Evolutionary conservation across 768 basidiomycete species (phyloP).

Genomic region (Brasilioporus rufonigricans): DNA sequence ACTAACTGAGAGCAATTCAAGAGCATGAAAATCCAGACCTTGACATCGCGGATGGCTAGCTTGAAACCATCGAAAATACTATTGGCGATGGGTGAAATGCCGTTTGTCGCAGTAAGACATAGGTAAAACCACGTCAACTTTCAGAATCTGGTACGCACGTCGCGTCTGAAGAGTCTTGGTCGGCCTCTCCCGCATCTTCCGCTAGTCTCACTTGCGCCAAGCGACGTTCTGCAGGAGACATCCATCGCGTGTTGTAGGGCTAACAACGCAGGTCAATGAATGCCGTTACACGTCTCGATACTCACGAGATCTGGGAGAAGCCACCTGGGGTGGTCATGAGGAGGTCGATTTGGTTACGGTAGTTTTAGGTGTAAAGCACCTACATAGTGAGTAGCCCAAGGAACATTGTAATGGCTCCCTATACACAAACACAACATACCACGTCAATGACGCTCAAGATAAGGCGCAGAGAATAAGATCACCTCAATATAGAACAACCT

Average conservation of each 20-base stretch:
- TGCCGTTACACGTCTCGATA: not conserved
- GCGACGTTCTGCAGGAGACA: not conserved
- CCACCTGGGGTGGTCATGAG: not conserved
- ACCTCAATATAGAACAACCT: not conserved
- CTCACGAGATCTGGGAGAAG: not conserved
- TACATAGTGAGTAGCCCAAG: not conserved
- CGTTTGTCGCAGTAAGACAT: too few relatives aligned
- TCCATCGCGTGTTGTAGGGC: not conserved
- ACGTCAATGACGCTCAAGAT: not conserved
- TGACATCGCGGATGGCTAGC: not conserved
- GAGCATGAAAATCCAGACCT: not conserved
- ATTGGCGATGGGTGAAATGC: not conserved
- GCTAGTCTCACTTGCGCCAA: not conserved
- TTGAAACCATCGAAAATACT: not conserved
- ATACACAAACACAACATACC: not conserved
- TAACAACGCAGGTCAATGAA: not conserved
- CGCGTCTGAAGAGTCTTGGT: not conserved
- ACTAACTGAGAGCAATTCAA: not conserved
- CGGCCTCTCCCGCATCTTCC: not conserved
- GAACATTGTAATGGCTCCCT: not conserved
- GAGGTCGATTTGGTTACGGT: not conserved
- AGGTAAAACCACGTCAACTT: too few relatives aligned
- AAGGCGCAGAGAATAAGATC: not conserved
- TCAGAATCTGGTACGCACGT: not conserved
- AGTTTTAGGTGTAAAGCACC: not conserved